phyloP scores from a whole-genome alignment of 148 eudicot species.

The Silene uniflora region DNA sequence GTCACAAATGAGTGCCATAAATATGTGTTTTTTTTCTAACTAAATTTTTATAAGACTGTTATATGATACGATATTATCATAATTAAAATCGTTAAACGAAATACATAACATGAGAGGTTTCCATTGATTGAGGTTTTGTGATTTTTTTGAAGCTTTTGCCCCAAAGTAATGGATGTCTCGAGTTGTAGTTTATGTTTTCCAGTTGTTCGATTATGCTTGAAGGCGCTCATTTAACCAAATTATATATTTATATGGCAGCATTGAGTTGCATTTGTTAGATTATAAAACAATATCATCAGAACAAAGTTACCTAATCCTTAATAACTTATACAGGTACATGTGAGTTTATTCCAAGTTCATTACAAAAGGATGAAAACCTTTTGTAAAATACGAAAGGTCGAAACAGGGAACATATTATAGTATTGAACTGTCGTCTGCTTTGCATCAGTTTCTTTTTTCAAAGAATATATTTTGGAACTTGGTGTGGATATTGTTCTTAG shows the following conservation, averaged over 20 bases:
- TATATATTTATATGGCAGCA: neutral
- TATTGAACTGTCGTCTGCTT: neutral
- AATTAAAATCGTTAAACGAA: no score
- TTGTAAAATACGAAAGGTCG: no score
- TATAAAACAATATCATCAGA: slow-evolving; percentile 1
- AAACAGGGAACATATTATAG: neutral
- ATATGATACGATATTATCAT: no score
- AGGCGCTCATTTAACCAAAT: slow-evolving; percentile 5
- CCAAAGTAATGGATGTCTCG: neutral
- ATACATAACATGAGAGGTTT: neutral
- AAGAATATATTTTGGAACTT: neutral
- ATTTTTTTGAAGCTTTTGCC: no score
- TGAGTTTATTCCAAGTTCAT: slow-evolving; percentile 27
- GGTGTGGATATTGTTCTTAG: neutral
- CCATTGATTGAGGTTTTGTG: neutral
- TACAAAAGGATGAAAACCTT: no score
- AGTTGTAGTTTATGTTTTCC: neutral
- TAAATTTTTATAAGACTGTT: no score
- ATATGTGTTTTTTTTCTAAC: no score
- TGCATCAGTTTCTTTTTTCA: neutral
- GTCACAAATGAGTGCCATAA: no score
- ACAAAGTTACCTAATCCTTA: neutral
- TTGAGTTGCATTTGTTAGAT: slow-evolving; percentile 11
- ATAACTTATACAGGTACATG: slow-evolving; percentile 13
- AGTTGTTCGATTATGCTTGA: neutral